These are phyloP conservation scores for Solanum bulbocastanum DNA, from an alignment of 257 asterid species.

Conservation along the genomic window DNA sequence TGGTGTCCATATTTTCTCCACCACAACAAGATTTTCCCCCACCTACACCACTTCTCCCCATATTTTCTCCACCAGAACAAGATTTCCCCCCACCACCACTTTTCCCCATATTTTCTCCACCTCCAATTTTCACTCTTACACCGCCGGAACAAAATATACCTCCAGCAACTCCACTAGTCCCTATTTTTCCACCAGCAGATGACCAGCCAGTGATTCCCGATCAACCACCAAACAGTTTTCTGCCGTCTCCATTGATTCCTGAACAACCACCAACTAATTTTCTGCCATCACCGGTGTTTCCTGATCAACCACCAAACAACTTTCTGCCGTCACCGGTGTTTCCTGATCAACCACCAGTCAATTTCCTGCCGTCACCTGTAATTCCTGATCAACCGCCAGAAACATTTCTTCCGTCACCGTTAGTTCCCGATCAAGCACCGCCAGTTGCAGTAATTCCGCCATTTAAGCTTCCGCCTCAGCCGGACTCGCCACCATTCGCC, in stretches of 20 bases:
- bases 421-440: not conserved
- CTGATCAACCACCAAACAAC: not conserved
- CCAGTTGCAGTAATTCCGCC: not conserved
- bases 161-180: not conserved
- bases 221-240: not conserved
- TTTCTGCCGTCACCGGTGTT: not conserved
- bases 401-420: not conserved
- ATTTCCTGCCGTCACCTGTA: not conserved
- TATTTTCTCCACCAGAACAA: not conserved
- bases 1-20: not conserved
- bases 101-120: not conserved
- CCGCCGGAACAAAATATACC: not conserved
- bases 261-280: not conserved
- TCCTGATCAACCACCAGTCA: not conserved
- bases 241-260: not conserved
- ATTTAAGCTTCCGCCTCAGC: constrained; percentile 2
- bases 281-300: not conserved
- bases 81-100: not conserved
- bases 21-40: not conserved
- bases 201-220: not conserved
- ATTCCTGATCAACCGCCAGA: not conserved
- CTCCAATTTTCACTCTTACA: not conserved
- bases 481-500: constrained; percentile 13
- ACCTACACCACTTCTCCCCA: not conserved
- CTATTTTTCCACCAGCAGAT: not conserved